A percentile compares a stretch with the other conserved stretches of the same genome.
phyloP scores from a whole-genome alignment of 768 basidiomycete genomes.

The Boletus rex-veris region DNA sequence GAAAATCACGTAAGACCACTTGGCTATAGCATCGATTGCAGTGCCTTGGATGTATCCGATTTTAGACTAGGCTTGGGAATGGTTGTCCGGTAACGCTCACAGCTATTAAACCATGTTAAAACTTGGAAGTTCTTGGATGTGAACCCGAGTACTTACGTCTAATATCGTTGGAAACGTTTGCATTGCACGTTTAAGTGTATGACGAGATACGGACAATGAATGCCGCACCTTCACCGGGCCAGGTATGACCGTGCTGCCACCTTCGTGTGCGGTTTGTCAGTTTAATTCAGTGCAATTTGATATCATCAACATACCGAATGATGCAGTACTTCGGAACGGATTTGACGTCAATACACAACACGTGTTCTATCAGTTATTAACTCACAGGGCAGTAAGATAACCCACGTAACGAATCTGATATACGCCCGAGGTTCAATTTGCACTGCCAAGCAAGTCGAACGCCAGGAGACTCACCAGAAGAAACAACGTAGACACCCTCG shows the following conservation, averaged over 20 bases:
- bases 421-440: neutral
- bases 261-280: neutral
- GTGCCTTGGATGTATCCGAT: neutral
- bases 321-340: neutral
- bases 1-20: neutral
- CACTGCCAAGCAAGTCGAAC: neutral
- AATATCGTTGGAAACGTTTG: neutral
- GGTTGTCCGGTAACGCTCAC: neutral
- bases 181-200: neutral
- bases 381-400: neutral
- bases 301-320: neutral
- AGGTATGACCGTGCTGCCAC: neutral
- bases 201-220: too few species aligned
- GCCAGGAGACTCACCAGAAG: too few species aligned
- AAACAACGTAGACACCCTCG: neutral
- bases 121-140: neutral
- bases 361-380: neutral
- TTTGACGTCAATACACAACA: neutral
- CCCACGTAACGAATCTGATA: slow-evolving; percentile 3
- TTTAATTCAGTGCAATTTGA: too few species aligned
- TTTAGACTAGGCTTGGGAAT: neutral
- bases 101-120: neutral
- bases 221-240: neutral
- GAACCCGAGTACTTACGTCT: neutral
- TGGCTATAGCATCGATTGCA: neutral